Percentiles rank a stretch among this genome's conserved stretches.
phyloP scores from a whole-genome alignment of 2,329 filamentous ascomycete species.

The Arthrobotrys iridis region DNA sequence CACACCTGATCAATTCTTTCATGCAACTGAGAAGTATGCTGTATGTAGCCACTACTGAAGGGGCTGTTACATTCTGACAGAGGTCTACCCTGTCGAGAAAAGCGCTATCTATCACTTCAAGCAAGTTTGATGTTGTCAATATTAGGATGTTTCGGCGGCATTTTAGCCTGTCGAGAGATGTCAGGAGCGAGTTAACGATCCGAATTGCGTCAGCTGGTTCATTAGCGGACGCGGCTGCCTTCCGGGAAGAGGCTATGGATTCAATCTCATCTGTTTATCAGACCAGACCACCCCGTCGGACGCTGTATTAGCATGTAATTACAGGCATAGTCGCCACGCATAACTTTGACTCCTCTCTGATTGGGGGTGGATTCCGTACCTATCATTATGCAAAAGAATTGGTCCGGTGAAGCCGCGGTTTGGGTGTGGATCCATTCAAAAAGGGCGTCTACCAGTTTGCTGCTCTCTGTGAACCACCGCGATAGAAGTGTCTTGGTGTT shows the following conservation, averaged over 20 bases:
- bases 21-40: slow-evolving; percentile 56
- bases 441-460: slow-evolving; percentile 56
- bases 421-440: slow-evolving; percentile 57
- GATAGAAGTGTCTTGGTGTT: slow-evolving; percentile 57
- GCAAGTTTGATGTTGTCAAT: slow-evolving; percentile 57
- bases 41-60: slow-evolving; percentile 55
- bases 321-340: slow-evolving; percentile 29
- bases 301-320: slow-evolving; percentile 16
- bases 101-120: slow-evolving; percentile 57
- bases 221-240: slow-evolving; percentile 55
- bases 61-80: slow-evolving; percentile 56
- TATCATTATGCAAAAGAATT: slow-evolving; percentile 47
- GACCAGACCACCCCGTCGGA: slow-evolving; percentile 19
- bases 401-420: slow-evolving; percentile 13
- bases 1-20: slow-evolving; percentile 57
- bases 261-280: slow-evolving; percentile 56
- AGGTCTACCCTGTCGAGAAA: slow-evolving; percentile 58
- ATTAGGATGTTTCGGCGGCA: slow-evolving; percentile 56
- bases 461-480: slow-evolving; percentile 57
- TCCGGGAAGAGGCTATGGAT: slow-evolving; percentile 56
- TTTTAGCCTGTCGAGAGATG: slow-evolving; percentile 57
- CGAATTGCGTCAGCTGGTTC: slow-evolving; percentile 57
- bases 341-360: background rate
- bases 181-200: slow-evolving; percentile 58
- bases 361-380: slow-evolving; percentile 2